phyloP scores from a whole-genome alignment of 768 basidiomycete genomes.

The Russula griseocarnosa region DNA sequence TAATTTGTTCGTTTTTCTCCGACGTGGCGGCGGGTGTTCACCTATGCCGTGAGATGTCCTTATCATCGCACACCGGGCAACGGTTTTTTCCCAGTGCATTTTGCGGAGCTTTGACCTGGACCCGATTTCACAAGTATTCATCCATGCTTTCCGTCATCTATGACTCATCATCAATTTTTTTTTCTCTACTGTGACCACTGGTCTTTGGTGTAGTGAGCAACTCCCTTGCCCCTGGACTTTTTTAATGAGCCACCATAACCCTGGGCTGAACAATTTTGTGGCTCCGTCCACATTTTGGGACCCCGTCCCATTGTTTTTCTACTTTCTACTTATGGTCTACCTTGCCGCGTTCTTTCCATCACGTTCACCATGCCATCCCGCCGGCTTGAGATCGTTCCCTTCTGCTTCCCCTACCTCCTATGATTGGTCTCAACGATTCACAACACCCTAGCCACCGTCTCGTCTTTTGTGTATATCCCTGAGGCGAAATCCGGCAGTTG shows the following conservation, averaged over 20 bases:
- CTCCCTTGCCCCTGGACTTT: conserved; percentile 51
- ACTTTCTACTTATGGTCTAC: conserved; percentile 16
- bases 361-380: conserved; percentile 69
- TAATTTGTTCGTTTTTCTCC: neutral
- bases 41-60: neutral
- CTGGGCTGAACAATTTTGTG: neutral
- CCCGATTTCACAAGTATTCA: conserved; percentile 3
- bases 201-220: conserved; percentile 59
- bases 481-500: conserved; percentile 73
- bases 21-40: neutral
- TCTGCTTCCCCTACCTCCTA: conserved; percentile 49
- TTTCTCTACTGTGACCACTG: conserved; percentile 56
- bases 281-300: conserved; percentile 57
- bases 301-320: neutral
- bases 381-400: conserved; percentile 78
- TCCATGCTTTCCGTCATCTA: conserved; percentile 34
- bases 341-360: conserved; percentile 41
- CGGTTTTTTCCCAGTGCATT: neutral
- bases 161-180: neutral
- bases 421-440: conserved; percentile 54
- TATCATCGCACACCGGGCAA: neutral
- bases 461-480: conserved; percentile 61
- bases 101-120: neutral
- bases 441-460: conserved; percentile 54
- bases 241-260: neutral